Evolutionary conservation across 75 land plant genomes (phyloP), one percentile per base, ranked within the genome.

Genomic region (Chamaecyparis obtusa): DNA sequence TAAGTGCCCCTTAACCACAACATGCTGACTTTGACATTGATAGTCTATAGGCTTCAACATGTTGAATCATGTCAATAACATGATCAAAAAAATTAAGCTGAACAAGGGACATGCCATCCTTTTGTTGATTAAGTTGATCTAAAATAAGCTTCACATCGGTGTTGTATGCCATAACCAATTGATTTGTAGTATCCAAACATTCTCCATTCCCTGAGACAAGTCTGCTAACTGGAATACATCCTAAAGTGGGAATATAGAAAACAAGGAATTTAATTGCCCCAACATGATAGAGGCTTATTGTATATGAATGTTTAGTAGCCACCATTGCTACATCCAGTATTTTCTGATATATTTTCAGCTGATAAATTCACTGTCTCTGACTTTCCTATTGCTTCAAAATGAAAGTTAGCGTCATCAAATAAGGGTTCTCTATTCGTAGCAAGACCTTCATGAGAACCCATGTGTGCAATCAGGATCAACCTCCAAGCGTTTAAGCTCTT

Each of bases 291-390:
- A 79, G 48, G 30, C 48, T n/a, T n/a, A n/a, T n/a, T n/a, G n/a
- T n/a, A n/a, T n/a, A n/a, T n/a, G n/a, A n/a, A n/a, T n/a, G n/a
- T 60, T 86, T 93, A 90, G 84, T 92, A 93, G 57, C 92, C 94
- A 77, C 91, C 86, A 48, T 91, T 94, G 87, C 92, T 89, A 85
- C 86, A 86, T 49, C 72, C 84, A 56, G 85, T 90, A 85, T 82
- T 32, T 9, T 83, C 60, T 55, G 15, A 49, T 83, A 84, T 88
- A 83, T 85, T 83, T 79, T 69, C 60, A 21, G 39, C 72, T 41
- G 82, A 88, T 27, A 49, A 15, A 16, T 60, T 9, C 80, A 78
- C 75, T 32, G 35, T 55, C n/a, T 72, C 91, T 87, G 21, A 43
- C 16, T 46, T 78, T 3, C 84, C 88, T 60, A 88, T 90, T 39